A percentile compares a stretch with the other conserved stretches of the same genome.
Conservation (phyloP, 768 basidiomycete species). For the Boletus subcaerulescens region DNA sequence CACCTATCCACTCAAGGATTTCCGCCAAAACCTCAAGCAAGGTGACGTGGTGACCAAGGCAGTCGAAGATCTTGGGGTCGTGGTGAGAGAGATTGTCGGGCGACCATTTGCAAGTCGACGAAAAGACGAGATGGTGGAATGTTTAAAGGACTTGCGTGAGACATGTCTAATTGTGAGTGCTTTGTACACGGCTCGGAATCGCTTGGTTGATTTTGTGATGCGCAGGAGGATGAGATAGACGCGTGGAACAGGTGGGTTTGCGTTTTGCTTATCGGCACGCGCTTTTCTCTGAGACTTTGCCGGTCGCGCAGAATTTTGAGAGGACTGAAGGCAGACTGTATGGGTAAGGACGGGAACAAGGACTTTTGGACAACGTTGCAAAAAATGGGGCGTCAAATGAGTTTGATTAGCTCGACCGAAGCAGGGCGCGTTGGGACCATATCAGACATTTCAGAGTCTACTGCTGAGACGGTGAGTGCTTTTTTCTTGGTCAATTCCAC, state of each 20-base stretch:
- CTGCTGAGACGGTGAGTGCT: slow-evolving; percentile 50
- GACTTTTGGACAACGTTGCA: slow-evolving; percentile 66
- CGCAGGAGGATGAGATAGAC: slow-evolving; percentile 78
- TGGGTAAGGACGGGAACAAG: slow-evolving; percentile 52
- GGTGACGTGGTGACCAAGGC: slow-evolving; percentile 86
- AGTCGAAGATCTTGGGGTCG: slow-evolving; percentile 70
- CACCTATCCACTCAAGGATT: slow-evolving; percentile 73
- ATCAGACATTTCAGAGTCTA: slow-evolving; percentile 53
- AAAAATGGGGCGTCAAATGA: slow-evolving; percentile 48
- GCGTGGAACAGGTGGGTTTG: slow-evolving; percentile 69
- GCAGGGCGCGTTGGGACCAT: slow-evolving; percentile 56
- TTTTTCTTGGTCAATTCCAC: not conserved
- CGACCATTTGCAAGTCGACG: slow-evolving; percentile 70
- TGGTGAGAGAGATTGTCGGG: slow-evolving; percentile 67
- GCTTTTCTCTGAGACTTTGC: not conserved
- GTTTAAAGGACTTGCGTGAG: slow-evolving; percentile 64
- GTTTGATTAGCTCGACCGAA: slow-evolving; percentile 62
- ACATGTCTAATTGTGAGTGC: slow-evolving; percentile 58
- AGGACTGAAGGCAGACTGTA: slow-evolving; percentile 56
- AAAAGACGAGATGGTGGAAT: slow-evolving; percentile 67
- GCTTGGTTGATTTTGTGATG: not conserved
- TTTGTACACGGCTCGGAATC: not conserved
- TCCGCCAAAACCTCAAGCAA: slow-evolving; percentile 60
- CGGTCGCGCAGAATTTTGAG: slow-evolving; percentile 51
- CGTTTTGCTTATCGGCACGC: not conserved